These are phyloP conservation scores for Diutina ranongensis DNA, from an alignment of 1,139 yeast genomes.

Conservation along the genomic window DNA sequence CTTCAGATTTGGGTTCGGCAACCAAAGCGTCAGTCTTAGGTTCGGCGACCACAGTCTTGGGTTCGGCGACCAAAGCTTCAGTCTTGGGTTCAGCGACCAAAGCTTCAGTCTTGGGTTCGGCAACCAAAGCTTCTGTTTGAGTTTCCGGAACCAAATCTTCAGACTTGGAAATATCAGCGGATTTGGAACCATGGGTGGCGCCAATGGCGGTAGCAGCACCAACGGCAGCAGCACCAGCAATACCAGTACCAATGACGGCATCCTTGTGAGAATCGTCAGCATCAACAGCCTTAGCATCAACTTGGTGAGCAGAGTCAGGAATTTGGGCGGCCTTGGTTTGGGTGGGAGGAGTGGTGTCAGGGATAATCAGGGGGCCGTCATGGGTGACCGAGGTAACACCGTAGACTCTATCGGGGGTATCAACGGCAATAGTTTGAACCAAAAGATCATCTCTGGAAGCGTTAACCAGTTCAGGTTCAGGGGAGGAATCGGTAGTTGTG, in stretches of 20 bases:
- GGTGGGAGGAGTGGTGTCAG: not conserved
- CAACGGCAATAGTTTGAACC: not conserved
- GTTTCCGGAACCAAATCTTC: too few species aligned
- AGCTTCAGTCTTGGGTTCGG: too few species aligned
- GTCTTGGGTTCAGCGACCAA: too few species aligned
- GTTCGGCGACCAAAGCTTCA: too few species aligned
- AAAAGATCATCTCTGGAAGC: not conserved
- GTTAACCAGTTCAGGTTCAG: not conserved
- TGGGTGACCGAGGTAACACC: not conserved
- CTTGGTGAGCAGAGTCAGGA: not conserved
- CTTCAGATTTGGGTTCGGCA: slow-evolving; percentile 10
- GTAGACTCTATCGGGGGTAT: not conserved
- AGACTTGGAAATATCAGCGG: too few species aligned
- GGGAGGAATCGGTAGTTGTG: slow-evolving; percentile 7
- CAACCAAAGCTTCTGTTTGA: too few species aligned
- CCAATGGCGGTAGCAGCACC: slow-evolving; percentile 6
- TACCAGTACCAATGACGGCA: slow-evolving; percentile 5
- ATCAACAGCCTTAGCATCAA: slow-evolving; percentile 4
- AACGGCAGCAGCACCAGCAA: slow-evolving; percentile 11
- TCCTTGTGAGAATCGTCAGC: not conserved
- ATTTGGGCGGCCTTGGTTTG: not conserved
- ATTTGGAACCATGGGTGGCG: too few species aligned
- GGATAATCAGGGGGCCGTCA: not conserved
- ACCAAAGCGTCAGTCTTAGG: slow-evolving; percentile 12
- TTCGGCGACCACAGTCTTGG: too few species aligned